Evolutionary conservation across 768 basidiomycete species (phyloP), one percentile per base, ranked within the genome.

Genomic region (Boletellus sp.): DNA sequence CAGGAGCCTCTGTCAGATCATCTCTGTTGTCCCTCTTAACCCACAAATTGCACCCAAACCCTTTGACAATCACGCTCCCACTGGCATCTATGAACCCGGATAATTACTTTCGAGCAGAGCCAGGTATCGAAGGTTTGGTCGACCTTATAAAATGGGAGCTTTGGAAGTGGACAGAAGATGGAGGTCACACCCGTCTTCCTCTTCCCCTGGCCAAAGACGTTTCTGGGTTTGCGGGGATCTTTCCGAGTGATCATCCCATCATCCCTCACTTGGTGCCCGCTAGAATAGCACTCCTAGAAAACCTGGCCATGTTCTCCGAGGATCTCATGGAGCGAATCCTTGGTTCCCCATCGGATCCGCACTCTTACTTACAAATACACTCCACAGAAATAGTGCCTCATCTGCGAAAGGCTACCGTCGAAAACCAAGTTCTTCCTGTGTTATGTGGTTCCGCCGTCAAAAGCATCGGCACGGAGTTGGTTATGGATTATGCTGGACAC

Each of bases 111-210:
- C 77, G 75, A 40, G 91, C 81, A 1, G 90, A 91, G 60, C 89
- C 91, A 8, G 91, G 91, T 1, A 78, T 94, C n/a, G 78, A 84
- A 61, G 91, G 91, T 3, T 64, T 94, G 17, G 82, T 93, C 1
- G 91, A 94, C 64, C 75, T 94, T 16, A 79, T 92, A 31, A 83
- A 83, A 53, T 93, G 91, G 88, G 81, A 86, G 51, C 66, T 91
- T 41, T 93, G 86, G 87, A 82, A 76, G 64, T 92, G 85, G 83
- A 68, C 78, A 42, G 59, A 71, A 15, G 74, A 77, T 35, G 81
- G 80, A n/a, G 54, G 70, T 7, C 65, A 69, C 26, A 69, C 71
- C 10, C 60, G 72, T 33, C 65, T 68, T 40, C 52, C 72, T 3
- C 77, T 93, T 19, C 85, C 88, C 8, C 69, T 71, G 15, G 72